A percentile compares a stretch with the other conserved stretches of the same genome.
Evolutionary conservation across 192 early-diverging fungal genomes (phyloP).

Genomic region (Coemansia sp.): DNA sequence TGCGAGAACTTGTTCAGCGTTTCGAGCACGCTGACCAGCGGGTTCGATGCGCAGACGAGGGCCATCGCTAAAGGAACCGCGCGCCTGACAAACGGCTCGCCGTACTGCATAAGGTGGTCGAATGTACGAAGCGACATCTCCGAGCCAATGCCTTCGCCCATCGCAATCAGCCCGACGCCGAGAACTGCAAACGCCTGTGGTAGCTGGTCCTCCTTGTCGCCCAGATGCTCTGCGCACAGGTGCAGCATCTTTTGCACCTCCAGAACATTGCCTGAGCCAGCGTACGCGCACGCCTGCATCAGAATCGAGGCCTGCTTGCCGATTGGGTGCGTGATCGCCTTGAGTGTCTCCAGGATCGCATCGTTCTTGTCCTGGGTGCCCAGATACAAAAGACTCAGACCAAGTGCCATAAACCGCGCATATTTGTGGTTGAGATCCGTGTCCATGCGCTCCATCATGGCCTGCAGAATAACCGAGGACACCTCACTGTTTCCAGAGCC

Average conservation of each 20-base stretch:
- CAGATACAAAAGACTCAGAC: slow-evolving; percentile 84
- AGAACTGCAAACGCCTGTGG: slow-evolving; percentile 95
- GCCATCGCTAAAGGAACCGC: slow-evolving; percentile 95
- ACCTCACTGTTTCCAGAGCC: slow-evolving; percentile 89
- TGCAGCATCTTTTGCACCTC: slow-evolving; percentile 97
- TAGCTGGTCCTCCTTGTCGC: slow-evolving; percentile 80
- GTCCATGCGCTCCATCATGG: slow-evolving; percentile 94
- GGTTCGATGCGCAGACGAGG: slow-evolving; percentile 94
- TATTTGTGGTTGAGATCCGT: slow-evolving; percentile 81
- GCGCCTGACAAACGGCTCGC: slow-evolving; percentile 90
- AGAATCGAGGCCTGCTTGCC: slow-evolving; percentile 85
- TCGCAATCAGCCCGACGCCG: slow-evolving; percentile 91
- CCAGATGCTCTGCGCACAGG: slow-evolving; percentile 92
- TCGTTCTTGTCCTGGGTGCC: slow-evolving; percentile 91
- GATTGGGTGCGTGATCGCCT: slow-evolving; percentile 91
- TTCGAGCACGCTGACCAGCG: slow-evolving; percentile 87
- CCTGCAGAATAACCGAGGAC: slow-evolving; percentile 85
- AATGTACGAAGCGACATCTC: slow-evolving; percentile 96
- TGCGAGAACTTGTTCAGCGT: slow-evolving; percentile 98
- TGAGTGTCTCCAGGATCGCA: slow-evolving; percentile 88
- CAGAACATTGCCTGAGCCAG: slow-evolving; percentile 94
- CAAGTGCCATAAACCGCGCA: slow-evolving; percentile 91
- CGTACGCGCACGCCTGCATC: slow-evolving; percentile 87
- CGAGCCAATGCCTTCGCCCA: slow-evolving; percentile 95
- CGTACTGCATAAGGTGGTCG: slow-evolving; percentile 99